These are phyloP conservation scores for barrel medic (Medicago truncatula) DNA, from an alignment of 306 rosid species.

Conservation along the genomic window MtrunA17r5.0-ANR NC_053043.1:19933001-19933500, in stretches of 20 bases:
- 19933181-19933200: not conserved
- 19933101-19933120: not conserved
- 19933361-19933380: constrained; percentile 23
- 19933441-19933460: not conserved
- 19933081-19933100: not conserved
- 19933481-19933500: not conserved
- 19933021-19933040: not conserved
- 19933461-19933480: not conserved
- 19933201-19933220: not conserved
- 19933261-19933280: not conserved
- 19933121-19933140: not conserved
- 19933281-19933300: not conserved
- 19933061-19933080: not conserved
- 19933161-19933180: not conserved
- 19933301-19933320: constrained; percentile 47
- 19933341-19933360: constrained; percentile 30
- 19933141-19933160: not conserved
- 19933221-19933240: not conserved
- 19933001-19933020: not conserved
- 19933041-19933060: not conserved
- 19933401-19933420: constrained; percentile 6
- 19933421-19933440: not conserved
- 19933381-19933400: constrained; percentile 46
- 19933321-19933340: constrained; percentile 39
- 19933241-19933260: not conserved